phyloP scores from a whole-genome alignment of 768 basidiomycete genomes.

The Boletus huronensis region DNA sequence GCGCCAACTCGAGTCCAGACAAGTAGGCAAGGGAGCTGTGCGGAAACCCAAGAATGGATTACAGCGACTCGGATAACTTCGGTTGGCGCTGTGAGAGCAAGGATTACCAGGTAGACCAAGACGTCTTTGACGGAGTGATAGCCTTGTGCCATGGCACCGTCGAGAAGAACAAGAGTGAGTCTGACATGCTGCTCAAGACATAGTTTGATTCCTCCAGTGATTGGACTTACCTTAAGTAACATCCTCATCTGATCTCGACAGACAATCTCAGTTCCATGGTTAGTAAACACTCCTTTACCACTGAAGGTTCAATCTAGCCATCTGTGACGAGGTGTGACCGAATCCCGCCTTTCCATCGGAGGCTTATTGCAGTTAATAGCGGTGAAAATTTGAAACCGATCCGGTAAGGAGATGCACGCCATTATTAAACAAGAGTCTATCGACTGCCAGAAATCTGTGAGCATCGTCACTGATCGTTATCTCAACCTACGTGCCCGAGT shows the following conservation, averaged over 20 bases:
- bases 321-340: too few species aligned
- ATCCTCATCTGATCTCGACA: too few species aligned
- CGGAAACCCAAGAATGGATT: background rate
- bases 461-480: background rate
- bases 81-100: background rate
- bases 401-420: too few species aligned
- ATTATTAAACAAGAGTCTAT: background rate
- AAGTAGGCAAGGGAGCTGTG: background rate
- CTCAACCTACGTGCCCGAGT: background rate
- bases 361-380: too few species aligned
- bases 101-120: background rate
- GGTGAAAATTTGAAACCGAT: too few species aligned
- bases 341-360: too few species aligned
- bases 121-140: background rate
- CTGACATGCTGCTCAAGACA: background rate
- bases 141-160: background rate
- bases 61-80: slow-evolving; percentile 28
- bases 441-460: background rate
- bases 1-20: background rate
- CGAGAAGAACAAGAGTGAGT: background rate
- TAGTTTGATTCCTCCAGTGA: too few species aligned
- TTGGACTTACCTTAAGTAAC: too few species aligned
- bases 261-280: too few species aligned
- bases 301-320: too few species aligned
- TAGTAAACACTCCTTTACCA: too few species aligned